Percentiles rank a stretch among this genome's conserved stretches.
Evolutionary conservation across 2,329 filamentous ascomycete species (phyloP).

Genomic region (Hypoxylon sp.): DNA sequence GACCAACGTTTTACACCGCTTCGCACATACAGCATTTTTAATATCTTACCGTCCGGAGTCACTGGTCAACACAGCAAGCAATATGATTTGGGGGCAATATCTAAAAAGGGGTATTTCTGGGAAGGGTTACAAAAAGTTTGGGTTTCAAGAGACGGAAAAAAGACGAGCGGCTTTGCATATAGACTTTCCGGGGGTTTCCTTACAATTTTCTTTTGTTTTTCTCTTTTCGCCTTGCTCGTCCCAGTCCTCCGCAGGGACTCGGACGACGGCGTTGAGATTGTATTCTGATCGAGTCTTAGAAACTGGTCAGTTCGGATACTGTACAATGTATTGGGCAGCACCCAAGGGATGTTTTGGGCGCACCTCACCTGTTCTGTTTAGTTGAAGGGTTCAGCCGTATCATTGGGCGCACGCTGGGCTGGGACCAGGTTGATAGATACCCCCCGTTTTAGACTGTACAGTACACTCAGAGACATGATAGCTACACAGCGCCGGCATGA

Average conservation of each 20-base stretch:
- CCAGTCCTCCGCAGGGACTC: conserved; percentile 44
- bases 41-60: conserved; percentile 45
- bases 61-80: conserved; percentile 36
- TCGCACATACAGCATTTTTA: conserved; percentile 42
- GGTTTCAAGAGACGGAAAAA: conserved; percentile 50
- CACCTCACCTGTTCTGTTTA: conserved; percentile 43
- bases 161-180: conserved; percentile 50
- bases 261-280: conserved; percentile 43
- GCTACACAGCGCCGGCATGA: conserved; percentile 50
- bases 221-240: conserved; percentile 31
- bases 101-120: conserved; percentile 41
- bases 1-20: conserved; percentile 25
- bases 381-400: conserved; percentile 46
- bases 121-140: conserved; percentile 47
- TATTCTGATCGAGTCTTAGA: conserved; percentile 47
- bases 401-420: conserved; percentile 49
- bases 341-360: conserved; percentile 41
- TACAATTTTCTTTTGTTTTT: conserved; percentile 43
- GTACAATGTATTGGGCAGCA: conserved; percentile 45
- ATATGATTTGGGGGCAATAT: conserved; percentile 34
- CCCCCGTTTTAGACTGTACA: conserved; percentile 54
- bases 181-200: conserved; percentile 47
- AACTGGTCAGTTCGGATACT: conserved; percentile 42
- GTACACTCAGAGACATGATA: conserved; percentile 49
- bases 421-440: conserved; percentile 54